phyloP scores from a whole-genome alignment of 192 early-diverging fungal genomes.

The Oehlia diaphana region DNA sequence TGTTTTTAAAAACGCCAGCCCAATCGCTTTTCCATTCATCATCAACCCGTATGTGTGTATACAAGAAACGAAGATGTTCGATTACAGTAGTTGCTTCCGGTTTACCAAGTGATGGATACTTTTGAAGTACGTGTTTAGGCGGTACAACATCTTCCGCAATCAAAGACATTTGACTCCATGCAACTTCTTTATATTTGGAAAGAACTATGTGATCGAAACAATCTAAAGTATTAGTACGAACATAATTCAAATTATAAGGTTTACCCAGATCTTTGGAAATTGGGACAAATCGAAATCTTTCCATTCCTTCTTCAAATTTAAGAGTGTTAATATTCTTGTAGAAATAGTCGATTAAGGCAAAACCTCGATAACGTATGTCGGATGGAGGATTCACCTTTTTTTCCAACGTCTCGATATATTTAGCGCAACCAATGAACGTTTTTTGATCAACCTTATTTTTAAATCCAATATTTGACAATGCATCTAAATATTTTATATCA shows the following conservation, averaged over 20 bases:
- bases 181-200: constrained; percentile 10
- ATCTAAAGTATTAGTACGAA: background rate
- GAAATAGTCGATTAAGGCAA: background rate
- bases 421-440: background rate
- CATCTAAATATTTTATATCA: too few species aligned
- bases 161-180: constrained; percentile 8
- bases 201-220: background rate
- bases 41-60: background rate
- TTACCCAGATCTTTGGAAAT: background rate
- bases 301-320: too few species aligned
- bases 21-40: constrained; percentile 5
- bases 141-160: constrained; percentile 16
- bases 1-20: background rate
- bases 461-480: background rate
- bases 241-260: background rate
- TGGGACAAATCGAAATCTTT: background rate
- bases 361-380: constrained; percentile 10
- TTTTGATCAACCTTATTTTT: background rate
- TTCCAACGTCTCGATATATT: background rate
- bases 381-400: background rate
- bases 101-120: constrained; percentile 9
- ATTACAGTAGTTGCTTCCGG: background rate
- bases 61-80: background rate
- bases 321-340: background rate
- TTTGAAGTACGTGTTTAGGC: background rate